Conservation (phyloP, 805 yeast species). For the Suhomyces emberorum region DNA sequence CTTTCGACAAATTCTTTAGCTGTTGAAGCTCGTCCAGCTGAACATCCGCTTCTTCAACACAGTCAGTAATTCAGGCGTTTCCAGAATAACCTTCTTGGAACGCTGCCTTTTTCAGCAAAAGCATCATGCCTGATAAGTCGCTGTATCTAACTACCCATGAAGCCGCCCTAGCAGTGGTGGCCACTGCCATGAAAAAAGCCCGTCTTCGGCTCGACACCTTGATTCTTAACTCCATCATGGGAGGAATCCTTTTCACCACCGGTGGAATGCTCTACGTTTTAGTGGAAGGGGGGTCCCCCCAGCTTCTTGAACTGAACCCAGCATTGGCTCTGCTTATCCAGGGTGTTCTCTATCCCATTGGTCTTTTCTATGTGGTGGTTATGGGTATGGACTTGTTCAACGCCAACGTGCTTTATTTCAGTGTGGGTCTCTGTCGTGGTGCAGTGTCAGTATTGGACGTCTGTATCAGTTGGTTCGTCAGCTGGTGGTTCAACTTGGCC, state of each 20-base stretch:
- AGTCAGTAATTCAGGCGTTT: too few species aligned
- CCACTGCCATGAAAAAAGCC: constrained; percentile 81
- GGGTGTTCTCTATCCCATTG: constrained; percentile 65
- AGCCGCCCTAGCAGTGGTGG: constrained; percentile 79
- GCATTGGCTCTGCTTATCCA: constrained; percentile 55
- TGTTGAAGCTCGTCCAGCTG: too few species aligned
- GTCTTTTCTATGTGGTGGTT: constrained; percentile 68
- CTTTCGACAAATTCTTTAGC: too few species aligned
- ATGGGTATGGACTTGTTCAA: constrained; percentile 77
- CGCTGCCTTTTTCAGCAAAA: neutral
- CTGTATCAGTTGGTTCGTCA: constrained; percentile 59
- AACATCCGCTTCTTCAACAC: too few species aligned
- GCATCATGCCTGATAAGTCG: constrained; percentile 22
- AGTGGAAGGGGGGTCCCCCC: constrained; percentile 51
- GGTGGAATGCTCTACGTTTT: constrained; percentile 71
- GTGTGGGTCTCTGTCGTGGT: constrained; percentile 64
- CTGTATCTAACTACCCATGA: constrained; percentile 72
- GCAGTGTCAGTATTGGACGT: constrained; percentile 67
- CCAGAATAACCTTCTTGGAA: too few species aligned
- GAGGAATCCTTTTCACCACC: constrained; percentile 63
- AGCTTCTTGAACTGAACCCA: constrained; percentile 38
- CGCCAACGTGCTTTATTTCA: constrained; percentile 68
- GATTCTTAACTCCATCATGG: constrained; percentile 62
- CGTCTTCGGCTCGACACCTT: constrained; percentile 60
- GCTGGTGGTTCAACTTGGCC: constrained; percentile 65